Base-by-base conservation (phyloP, 2,329 filamentous ascomycete species). In the Byssoonygena ceratinophila region DNA sequence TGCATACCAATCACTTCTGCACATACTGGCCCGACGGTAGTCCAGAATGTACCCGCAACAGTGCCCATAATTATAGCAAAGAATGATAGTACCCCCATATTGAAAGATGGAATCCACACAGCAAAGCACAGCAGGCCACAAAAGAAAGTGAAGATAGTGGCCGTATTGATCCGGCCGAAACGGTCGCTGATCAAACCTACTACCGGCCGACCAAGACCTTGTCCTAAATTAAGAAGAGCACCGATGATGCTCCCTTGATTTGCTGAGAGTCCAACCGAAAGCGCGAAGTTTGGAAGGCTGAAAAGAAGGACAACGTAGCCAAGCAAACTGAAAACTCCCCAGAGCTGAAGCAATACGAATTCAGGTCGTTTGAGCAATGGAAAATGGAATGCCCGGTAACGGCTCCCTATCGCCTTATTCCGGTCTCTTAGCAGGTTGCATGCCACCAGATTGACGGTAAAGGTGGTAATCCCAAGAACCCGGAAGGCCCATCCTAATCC, bases 301-400 rank as follows among this genome's bases (percentile, higher is more conserved):
- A 83, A 85, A 1, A 84, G 70, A 1, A 85, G 65, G 0, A 81
- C 77, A 18, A 83, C 77, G 57, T 85, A 85, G 4, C 79, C 82
- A 4, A 85, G 68, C 74, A 83, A 80, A 47, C 74, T 80, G 56
- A 83, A 71, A 54, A 79, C 73, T 0, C 78, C 80, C 68, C 78
- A 85, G 2, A 62, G 68, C 20, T 81, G 68, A n/a, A 84, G 68
- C 0, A 82, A 70, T 3, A 79, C 54, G 54, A 81, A 80, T 57
- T 84, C 76, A 0, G 71, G 65, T 1, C 73, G 71, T 40, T 68
- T 71, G 58, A 83, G 76, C 4, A 82, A 62, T 2, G 68, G 66
- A 22, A 73, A 62, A 59, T 80, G 76, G 58, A 82, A 80, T 1
- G 74, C 71, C 22, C 72, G 68, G 58, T 78, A 71, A 1, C 70